A percentile compares a stretch with the other conserved stretches of the same genome.
Evolutionary conservation across 2,329 filamentous ascomycete genomes (phyloP).

Genomic region (Graphilbum ipis-grandicollis): DNA sequence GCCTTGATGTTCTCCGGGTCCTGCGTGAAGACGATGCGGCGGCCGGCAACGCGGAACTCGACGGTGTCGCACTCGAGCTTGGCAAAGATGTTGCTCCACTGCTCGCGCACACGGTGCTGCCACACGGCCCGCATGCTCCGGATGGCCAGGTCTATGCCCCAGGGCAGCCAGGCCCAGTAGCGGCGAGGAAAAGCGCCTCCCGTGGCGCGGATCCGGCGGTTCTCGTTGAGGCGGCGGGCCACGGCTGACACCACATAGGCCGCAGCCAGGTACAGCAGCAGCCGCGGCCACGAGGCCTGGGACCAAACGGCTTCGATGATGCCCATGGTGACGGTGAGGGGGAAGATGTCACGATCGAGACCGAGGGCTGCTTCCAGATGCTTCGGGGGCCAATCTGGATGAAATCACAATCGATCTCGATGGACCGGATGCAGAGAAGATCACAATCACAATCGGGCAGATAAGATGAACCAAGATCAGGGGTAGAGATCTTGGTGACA

Average conservation of each 20-base stretch:
- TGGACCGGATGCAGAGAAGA: too few species aligned
- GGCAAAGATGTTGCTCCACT: slow-evolving; percentile 40
- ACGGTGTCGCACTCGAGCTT: slow-evolving; percentile 32
- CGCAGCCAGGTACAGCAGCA: slow-evolving; percentile 13
- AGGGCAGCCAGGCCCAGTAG: slow-evolving; percentile 3
- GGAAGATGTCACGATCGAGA: too few species aligned
- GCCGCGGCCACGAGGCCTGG: slow-evolving; percentile 23
- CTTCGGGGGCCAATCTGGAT: too few species aligned
- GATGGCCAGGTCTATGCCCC: slow-evolving; percentile 49
- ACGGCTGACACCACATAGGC: slow-evolving; percentile 9
- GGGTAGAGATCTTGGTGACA: too few species aligned
- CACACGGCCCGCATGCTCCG: slow-evolving; percentile 33
- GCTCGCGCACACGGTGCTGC: slow-evolving; percentile 37
- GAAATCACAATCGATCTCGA: too few species aligned
- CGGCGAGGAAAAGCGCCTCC: slow-evolving; percentile 3
- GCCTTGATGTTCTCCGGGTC: slow-evolving; percentile 88
- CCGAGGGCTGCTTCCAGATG: too few species aligned
- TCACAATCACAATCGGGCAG: too few species aligned
- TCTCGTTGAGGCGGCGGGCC: slow-evolving; percentile 7
- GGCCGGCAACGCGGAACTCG: slow-evolving; percentile 36
- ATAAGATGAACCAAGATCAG: too few species aligned
- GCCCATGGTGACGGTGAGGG: slow-evolving; percentile 30
- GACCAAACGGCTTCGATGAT: slow-evolving; percentile 30
- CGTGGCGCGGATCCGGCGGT: slow-evolving; percentile 4
- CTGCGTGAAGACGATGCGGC: slow-evolving; percentile 54